Base-by-base conservation (phyloP, 2,329 filamentous ascomycete genomes). In the Trichoderma asperellum region DNA sequence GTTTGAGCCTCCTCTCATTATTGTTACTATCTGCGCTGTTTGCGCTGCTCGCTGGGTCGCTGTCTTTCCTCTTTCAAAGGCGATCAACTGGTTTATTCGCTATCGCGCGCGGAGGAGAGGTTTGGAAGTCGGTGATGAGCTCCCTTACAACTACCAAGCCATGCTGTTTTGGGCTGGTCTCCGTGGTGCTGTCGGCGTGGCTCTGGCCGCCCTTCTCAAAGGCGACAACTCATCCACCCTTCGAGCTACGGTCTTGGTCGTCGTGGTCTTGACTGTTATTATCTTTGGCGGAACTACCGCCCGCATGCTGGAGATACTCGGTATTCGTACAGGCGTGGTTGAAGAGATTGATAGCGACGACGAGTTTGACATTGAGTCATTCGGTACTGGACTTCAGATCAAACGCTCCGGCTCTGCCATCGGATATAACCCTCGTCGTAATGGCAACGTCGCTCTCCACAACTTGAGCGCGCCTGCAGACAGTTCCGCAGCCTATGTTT, bases 151-250 rank as follows among this genome's bases (percentile, higher is more conserved):
- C 74, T 97, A 98, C 80, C 96, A 98, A 80, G 94, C 92, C n/a
- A 98, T 99, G 96, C 88, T 99, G n/a, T 99, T 97, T 82, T 99
- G 96, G 96, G 96, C 96, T 18, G 96, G 96, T 32, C 86, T 99
- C 35, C 92, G 96, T 72, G 96, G 96, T 75, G 96, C 96, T 58
- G 96, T 99, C 74, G 96, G 96, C 69, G 96, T 99, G 43, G 96
- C 96, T 1, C 85, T 99, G 58, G 96, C 96, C 37, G 95, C 95
- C 27, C 91, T 96, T 32, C 86, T 99, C 58, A 90, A 88, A 0
- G 96, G 94, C 57, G 88, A 90, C 65, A 96, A 97, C 76, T 90
- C 89, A 0, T 91, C 90, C 69, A 92, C 93, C 0, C 85, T 99
- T 43, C 91, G 94, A 74, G 96, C 96, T 7, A 99, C 96, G 0